phyloP scores from a whole-genome alignment of 495 filamentous ascomycete species.

The Trichocladium uniseriatum region DNA sequence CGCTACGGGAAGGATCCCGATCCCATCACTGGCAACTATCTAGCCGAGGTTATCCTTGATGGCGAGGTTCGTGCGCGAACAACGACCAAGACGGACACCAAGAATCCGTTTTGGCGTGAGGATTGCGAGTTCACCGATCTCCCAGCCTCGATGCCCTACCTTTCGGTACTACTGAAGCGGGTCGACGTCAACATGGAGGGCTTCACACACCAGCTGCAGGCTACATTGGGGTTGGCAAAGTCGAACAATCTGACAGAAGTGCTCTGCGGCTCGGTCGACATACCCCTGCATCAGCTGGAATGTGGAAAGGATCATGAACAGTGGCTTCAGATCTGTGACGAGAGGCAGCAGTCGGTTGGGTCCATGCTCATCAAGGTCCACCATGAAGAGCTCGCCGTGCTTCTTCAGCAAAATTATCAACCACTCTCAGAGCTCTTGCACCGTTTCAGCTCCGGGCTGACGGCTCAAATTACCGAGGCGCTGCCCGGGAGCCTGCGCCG shows the following conservation, averaged over 20 bases:
- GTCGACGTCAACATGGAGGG: constrained; percentile 39
- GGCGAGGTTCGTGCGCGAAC: constrained; percentile 82
- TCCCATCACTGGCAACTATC: constrained; percentile 51
- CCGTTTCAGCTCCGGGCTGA: constrained; percentile 71
- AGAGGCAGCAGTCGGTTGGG: constrained; percentile 61
- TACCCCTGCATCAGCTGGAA: constrained; percentile 76
- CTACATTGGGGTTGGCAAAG: constrained; percentile 34
- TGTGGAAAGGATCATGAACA: constrained; percentile 72
- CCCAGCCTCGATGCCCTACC: constrained; percentile 65
- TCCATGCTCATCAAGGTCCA: constrained; percentile 79
- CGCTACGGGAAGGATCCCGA: constrained; percentile 32
- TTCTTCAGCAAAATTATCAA: constrained; percentile 78
- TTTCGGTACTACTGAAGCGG: constrained; percentile 75
- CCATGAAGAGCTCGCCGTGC: constrained; percentile 78
- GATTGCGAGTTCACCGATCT: constrained; percentile 82
- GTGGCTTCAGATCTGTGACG: constrained; percentile 79
- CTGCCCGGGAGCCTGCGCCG: constrained; percentile 67
- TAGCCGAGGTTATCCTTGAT: constrained; percentile 87
- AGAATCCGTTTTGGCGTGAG: constrained; percentile 90
- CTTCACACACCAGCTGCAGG: constrained; percentile 36
- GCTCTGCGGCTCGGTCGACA: constrained; percentile 64
- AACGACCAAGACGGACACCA: constrained; percentile 68
- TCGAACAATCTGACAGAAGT: constrained; percentile 32
- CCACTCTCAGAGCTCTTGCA: constrained; percentile 78
- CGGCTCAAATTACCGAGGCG: constrained; percentile 70